These are phyloP conservation scores for Pichia sp. DNA, from an alignment of 1,139 yeast genomes.

Conservation along the genomic window DNA sequence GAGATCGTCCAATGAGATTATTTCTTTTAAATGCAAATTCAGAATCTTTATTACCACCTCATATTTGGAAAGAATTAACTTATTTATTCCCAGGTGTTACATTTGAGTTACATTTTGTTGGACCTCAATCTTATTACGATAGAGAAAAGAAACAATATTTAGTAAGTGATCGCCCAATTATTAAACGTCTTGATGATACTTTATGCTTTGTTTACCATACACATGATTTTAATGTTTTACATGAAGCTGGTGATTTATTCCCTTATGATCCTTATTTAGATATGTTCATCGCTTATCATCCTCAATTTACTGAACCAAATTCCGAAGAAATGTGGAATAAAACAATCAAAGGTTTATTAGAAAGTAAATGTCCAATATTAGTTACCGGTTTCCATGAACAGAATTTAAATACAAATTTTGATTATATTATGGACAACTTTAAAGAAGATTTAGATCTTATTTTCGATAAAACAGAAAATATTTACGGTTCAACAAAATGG, in stretches of 20 bases:
- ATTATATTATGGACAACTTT: slow-evolving; percentile 61
- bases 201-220: slow-evolving; percentile 78
- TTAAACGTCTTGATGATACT: slow-evolving; percentile 69
- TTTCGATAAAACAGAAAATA: slow-evolving; percentile 66
- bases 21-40: slow-evolving; percentile 89
- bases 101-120: slow-evolving; percentile 85
- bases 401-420: slow-evolving; percentile 65
- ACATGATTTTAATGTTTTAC: slow-evolving; percentile 82
- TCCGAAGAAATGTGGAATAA: slow-evolving; percentile 73
- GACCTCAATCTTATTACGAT: slow-evolving; percentile 86
- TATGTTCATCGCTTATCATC: slow-evolving; percentile 88
- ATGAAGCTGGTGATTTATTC: slow-evolving; percentile 88
- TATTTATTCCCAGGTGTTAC: slow-evolving; percentile 76
- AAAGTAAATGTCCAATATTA: slow-evolving; percentile 86
- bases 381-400: slow-evolving; percentile 83
- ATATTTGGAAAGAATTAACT: slow-evolving; percentile 91
- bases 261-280: slow-evolving; percentile 97
- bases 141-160: slow-evolving; percentile 50
- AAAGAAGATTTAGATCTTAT: slow-evolving; percentile 74
- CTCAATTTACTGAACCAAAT: slow-evolving; percentile 85
- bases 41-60: slow-evolving; percentile 90
- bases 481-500: slow-evolving; percentile 84
- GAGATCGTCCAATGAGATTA: slow-evolving; percentile 83
- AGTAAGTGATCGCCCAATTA: slow-evolving; percentile 52
- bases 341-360: slow-evolving; percentile 78